Conservation (phyloP, 768 basidiomycete species). For the Mycena galopus region DNA sequence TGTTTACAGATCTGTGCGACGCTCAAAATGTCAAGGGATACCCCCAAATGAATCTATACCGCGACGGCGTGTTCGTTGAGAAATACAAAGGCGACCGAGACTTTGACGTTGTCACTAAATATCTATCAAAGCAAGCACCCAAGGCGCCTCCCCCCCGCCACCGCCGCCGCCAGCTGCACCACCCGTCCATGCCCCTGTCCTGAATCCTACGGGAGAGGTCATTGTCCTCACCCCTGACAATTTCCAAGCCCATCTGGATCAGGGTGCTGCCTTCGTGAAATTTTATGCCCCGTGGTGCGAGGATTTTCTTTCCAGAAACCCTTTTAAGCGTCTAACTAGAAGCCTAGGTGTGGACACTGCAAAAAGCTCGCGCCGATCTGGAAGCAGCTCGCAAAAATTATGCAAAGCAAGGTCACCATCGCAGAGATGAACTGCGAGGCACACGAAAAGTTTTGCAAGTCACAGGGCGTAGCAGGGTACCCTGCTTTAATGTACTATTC, state of each 20-base stretch:
- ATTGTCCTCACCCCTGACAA: conserved; percentile 49
- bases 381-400: conserved; percentile 76
- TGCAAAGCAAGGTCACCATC: conserved; percentile 80
- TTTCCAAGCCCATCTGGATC: conserved; percentile 54
- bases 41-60: conserved; percentile 82
- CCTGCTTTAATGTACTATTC: conserved; percentile 85
- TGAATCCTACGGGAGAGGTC: conserved; percentile 56
- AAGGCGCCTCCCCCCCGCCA: conserved; percentile 13
- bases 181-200: conserved; percentile 20
- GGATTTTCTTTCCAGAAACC: too few relatives aligned
- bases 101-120: conserved; percentile 66
- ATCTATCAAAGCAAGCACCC: conserved; percentile 56
- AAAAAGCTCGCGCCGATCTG: conserved; percentile 92
- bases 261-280: conserved; percentile 64
- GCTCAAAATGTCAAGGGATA: conserved; percentile 78
- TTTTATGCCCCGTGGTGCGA: conserved; percentile 93
- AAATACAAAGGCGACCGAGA: conserved; percentile 68
- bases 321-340: too few relatives aligned
- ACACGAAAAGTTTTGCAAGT: conserved; percentile 73
- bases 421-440: conserved; percentile 93
- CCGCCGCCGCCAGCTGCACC: conserved; percentile 27
- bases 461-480: conserved; percentile 80
- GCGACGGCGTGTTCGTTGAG: conserved; percentile 72
- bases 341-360: conserved; percentile 91
- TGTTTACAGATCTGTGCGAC: conserved; percentile 79